Percentiles rank a stretch among this genome's conserved stretches.
Conservation (phyloP, 2,329 filamentous ascomycete genomes). For the Colletotrichum chrysophilum region DNA sequence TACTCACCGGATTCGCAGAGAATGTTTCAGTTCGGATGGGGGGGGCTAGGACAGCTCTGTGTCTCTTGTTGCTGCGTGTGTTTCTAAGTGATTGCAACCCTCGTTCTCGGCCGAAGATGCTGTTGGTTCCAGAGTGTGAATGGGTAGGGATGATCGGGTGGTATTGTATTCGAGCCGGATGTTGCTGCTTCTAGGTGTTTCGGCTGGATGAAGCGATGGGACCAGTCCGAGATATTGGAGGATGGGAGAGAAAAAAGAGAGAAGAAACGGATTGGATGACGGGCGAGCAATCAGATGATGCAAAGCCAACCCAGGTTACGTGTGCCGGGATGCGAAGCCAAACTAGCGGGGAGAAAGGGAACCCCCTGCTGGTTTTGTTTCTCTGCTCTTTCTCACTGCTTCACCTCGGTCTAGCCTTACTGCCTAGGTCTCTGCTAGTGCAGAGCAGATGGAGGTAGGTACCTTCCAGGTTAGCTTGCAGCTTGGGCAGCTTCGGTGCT, state of each 20-base stretch:
- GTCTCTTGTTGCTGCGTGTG: slow-evolving; percentile 10
- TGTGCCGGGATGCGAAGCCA: slow-evolving; percentile 1
- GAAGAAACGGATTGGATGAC: background rate
- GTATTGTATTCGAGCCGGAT: background rate
- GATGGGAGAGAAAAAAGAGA: background rate
- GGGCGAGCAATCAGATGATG: slow-evolving; percentile 16
- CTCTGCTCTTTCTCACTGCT: background rate
- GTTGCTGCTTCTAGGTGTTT: background rate
- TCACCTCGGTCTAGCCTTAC: background rate
- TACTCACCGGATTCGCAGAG: slow-evolving; percentile 8
- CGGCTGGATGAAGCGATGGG: background rate
- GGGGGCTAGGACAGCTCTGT: background rate
- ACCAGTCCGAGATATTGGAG: background rate
- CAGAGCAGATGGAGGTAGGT: no score
- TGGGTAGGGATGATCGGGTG: background rate
- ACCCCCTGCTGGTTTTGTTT: background rate
- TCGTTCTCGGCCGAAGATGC: background rate
- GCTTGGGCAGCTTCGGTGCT: background rate
- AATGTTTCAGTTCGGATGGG: slow-evolving; percentile 1
- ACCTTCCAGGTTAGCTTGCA: background rate
- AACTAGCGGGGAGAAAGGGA: slow-evolving; percentile 6
- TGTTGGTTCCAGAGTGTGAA: background rate
- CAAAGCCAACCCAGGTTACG: background rate
- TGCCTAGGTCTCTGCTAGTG: no score
- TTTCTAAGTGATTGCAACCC: background rate